Conservation (phyloP, 345 rosid genomes). For the Litchi chinensis region DNA sequence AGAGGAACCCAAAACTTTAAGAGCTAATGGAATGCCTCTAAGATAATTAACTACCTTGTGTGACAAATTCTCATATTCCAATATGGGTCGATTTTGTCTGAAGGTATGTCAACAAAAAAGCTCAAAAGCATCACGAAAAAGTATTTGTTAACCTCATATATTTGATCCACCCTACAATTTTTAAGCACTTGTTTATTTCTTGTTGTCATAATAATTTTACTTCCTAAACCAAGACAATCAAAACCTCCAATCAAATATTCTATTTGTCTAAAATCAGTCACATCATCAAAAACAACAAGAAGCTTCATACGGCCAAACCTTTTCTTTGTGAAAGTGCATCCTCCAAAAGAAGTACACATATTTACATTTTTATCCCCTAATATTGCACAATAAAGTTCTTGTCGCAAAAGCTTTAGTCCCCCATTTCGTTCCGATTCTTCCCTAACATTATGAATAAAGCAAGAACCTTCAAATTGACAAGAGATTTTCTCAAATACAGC, state of each 20-base stretch:
- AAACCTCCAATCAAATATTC: not conserved
- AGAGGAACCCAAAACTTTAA: not conserved
- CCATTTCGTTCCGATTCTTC: not conserved
- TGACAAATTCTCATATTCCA: not conserved
- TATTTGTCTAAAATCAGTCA: not conserved
- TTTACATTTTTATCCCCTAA: not conserved
- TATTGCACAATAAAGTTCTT: not conserved
- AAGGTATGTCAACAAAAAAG: not conserved
- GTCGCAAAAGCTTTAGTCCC: not conserved
- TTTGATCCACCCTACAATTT: not conserved
- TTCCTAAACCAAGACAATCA: not conserved
- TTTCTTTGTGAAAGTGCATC: not conserved
- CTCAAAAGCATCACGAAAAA: not conserved
- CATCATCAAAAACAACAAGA: not conserved
- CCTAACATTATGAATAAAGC: not conserved
- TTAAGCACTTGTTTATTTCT: not conserved
- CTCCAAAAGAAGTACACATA: not conserved
- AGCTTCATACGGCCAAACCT: not conserved
- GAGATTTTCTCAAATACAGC: not conserved
- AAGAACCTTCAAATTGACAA: not conserved
- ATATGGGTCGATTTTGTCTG: not conserved
- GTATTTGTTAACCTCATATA: not conserved
- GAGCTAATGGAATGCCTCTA: not conserved
- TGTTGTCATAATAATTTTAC: not conserved
- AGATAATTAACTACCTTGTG: not conserved